Conservation (phyloP, 2,329 filamentous ascomycete genomes). For the Verticillium nonalfalfae region DNA sequence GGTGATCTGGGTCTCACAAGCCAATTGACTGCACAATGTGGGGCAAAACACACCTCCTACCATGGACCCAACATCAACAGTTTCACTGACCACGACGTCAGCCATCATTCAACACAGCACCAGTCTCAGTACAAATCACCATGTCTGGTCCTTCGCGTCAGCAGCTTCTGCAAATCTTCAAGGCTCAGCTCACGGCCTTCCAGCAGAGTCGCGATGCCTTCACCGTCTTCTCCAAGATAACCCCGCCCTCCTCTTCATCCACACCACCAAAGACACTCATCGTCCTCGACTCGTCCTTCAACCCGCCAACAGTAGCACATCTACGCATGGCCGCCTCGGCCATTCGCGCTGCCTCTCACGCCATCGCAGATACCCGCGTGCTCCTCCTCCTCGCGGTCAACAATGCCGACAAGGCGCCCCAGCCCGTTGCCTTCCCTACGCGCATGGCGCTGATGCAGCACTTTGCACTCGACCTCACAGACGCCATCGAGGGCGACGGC, state of each 20-base stretch:
- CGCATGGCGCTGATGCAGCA: constrained; percentile 66
- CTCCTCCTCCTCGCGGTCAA: constrained; percentile 55
- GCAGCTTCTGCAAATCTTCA: constrained; percentile 32
- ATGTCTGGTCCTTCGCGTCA: constrained; percentile 12
- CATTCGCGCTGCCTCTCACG: constrained; percentile 13
- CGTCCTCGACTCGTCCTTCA: constrained; percentile 63
- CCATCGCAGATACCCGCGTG: constrained; percentile 27
- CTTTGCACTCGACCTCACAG: constrained; percentile 51
- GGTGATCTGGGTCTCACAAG: too few species aligned
- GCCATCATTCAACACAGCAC: background rate
- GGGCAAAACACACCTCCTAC: too few species aligned
- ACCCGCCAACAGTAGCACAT: constrained; percentile 60
- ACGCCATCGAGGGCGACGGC: background rate
- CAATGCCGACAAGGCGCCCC: constrained; percentile 61
- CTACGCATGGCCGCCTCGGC: constrained; percentile 49
- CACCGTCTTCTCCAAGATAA: constrained; percentile 28
- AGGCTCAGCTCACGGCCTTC: constrained; percentile 36
- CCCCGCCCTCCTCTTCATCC: constrained; percentile 5
- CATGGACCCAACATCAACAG: too few species aligned
- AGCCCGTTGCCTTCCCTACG: constrained; percentile 61
- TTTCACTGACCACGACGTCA: too few species aligned
- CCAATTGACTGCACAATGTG: too few species aligned
- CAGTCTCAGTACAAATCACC: background rate
- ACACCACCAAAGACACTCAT: constrained; percentile 33
- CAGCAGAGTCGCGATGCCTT: constrained; percentile 35